Conservation (phyloP, 352 stramenopile species). For the Globisporangium nodosum region DNA sequence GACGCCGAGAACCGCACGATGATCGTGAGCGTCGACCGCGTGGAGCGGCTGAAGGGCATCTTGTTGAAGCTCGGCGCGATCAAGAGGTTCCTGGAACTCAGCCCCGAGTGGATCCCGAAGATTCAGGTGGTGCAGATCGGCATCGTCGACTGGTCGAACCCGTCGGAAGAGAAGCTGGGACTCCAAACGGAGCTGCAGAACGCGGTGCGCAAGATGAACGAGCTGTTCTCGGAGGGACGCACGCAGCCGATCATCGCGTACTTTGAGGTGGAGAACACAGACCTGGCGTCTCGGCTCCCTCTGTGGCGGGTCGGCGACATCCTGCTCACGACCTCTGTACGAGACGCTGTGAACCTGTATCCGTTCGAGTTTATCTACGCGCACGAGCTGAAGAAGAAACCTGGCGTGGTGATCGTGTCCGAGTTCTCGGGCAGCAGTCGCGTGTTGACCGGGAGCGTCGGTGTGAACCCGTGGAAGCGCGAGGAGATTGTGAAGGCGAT, state of each 20-base stretch:
- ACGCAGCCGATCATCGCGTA: conserved; percentile 62
- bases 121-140: conserved; percentile 84
- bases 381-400: conserved; percentile 60
- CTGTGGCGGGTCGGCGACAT: conserved; percentile 74
- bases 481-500: conserved; percentile 81
- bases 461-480: conserved; percentile 98
- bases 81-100: conserved; percentile 89
- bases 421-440: conserved; percentile 97
- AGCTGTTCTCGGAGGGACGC: conserved; percentile 32
- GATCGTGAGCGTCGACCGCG: conserved; percentile 92
- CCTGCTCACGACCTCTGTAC: conserved; percentile 69
- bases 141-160: conserved; percentile 70
- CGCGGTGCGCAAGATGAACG: conserved; percentile 70
- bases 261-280: conserved; percentile 74
- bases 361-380: conserved; percentile 87
- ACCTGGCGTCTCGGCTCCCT: conserved; percentile 64
- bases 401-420: conserved; percentile 93
- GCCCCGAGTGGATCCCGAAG: conserved; percentile 78
- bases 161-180: conserved; percentile 61
- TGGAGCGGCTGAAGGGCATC: conserved; percentile 97
- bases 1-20: conserved; percentile 59
- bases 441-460: conserved; percentile 94
- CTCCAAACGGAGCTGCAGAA: conserved; percentile 53
- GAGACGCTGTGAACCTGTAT: conserved; percentile 80
- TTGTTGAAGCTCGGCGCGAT: conserved; percentile 96